phyloP scores from a whole-genome alignment of 768 basidiomycete genomes.

The Panaeolus cyanescens region DNA sequence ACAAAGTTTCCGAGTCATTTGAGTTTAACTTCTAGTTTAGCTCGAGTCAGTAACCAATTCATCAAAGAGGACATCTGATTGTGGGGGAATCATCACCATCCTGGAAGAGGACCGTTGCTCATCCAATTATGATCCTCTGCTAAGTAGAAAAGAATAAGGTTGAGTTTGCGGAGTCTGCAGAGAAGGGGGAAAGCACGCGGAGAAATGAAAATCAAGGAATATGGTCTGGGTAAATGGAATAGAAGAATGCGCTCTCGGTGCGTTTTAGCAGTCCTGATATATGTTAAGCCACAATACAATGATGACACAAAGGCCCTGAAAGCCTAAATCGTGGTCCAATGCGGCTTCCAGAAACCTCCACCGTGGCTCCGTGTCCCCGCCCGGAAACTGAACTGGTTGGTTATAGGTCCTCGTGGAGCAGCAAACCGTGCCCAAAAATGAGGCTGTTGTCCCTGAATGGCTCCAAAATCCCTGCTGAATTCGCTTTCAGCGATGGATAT shows the following conservation, averaged over 20 bases:
- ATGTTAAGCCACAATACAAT: not conserved
- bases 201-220: not conserved
- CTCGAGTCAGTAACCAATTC: not conserved
- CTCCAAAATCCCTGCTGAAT: not conserved
- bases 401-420: not conserved
- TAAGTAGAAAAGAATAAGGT: not conserved
- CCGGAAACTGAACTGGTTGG: not conserved
- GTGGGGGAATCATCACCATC: not conserved
- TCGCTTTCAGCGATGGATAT: not conserved
- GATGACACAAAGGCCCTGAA: not conserved
- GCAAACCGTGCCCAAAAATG: slow-evolving; percentile 2
- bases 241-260: not conserved
- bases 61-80: not conserved
- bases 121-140: not conserved
- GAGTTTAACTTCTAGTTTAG: not conserved
- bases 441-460: not conserved
- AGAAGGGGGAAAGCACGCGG: not conserved
- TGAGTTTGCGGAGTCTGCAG: not conserved
- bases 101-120: not conserved
- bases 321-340: not conserved
- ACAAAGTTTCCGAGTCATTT: not conserved
- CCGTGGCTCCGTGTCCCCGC: not conserved
- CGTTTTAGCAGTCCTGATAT: not conserved
- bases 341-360: slow-evolving; percentile 1
- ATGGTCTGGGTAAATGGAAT: not conserved